Evolutionary conservation across 257 asterid genomes (phyloP).

Genomic region (Leptodermis oblonga): DNA sequence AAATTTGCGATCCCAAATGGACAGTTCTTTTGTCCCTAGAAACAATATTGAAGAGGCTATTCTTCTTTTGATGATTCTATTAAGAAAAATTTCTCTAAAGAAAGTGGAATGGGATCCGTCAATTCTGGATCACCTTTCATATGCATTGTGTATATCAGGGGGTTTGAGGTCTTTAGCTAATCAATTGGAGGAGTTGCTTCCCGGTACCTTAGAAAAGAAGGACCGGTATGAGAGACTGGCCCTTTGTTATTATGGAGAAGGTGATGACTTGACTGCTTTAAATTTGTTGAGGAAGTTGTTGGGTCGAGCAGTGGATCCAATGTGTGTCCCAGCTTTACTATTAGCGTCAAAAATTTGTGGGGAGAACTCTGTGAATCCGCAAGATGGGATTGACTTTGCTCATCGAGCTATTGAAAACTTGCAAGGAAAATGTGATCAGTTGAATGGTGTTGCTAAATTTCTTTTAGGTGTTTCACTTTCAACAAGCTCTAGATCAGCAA

Average conservation of each 20-base stretch:
- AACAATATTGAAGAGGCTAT: constrained; percentile 83
- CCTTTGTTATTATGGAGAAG: constrained; percentile 77
- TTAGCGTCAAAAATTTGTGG: constrained; percentile 68
- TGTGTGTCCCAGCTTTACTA: constrained; percentile 46
- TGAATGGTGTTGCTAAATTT: constrained; percentile 58
- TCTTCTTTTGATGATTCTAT: constrained; percentile 69
- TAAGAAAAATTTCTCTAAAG: constrained; percentile 53
- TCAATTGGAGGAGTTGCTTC: constrained; percentile 83
- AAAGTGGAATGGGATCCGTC: constrained; percentile 84
- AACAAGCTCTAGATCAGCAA: constrained; percentile 35
- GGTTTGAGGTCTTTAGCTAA: constrained; percentile 63
- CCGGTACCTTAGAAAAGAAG: constrained; percentile 50
- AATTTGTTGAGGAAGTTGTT: constrained; percentile 59
- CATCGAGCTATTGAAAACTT: constrained; percentile 49
- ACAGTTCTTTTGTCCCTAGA: constrained; percentile 68
- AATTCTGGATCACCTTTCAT: constrained; percentile 71
- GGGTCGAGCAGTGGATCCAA: constrained; percentile 34
- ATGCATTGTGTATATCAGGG: constrained; percentile 73
- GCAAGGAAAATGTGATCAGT: constrained; percentile 47
- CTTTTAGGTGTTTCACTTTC: constrained; percentile 67
- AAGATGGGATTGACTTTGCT: constrained; percentile 68
- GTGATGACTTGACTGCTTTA: constrained; percentile 55
- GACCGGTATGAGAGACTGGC: constrained; percentile 64
- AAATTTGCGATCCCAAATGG: constrained; percentile 65
- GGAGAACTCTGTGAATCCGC: constrained; percentile 32